These are phyloP conservation scores for Aspergillus melleus DNA, from an alignment of 2,329 filamentous ascomycete species.

Conservation along the genomic window DNA sequence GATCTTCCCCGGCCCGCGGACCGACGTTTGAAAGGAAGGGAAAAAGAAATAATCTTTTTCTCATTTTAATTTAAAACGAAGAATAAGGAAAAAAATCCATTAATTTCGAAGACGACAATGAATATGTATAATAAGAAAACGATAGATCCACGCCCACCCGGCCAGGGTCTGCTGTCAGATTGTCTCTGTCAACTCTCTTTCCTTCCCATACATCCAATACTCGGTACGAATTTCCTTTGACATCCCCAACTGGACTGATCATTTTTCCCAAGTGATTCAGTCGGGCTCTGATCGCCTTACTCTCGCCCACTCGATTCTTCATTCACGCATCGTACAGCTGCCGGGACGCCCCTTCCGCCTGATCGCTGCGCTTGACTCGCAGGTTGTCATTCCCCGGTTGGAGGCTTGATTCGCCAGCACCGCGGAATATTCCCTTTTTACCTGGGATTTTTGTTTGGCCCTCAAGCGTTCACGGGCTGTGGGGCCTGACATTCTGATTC, in stretches of 20 bases:
- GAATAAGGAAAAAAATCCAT: constrained; percentile 1
- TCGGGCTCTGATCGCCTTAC: constrained; percentile 5
- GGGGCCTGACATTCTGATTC: constrained; percentile 11
- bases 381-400: constrained; percentile 10
- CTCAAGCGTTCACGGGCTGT: constrained; percentile 8
- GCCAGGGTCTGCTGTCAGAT: constrained; percentile 14
- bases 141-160: constrained; percentile 17
- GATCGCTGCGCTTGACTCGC: constrained; percentile 23
- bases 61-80: constrained; percentile 1
- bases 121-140: constrained; percentile 8
- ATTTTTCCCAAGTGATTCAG: constrained; percentile 4
- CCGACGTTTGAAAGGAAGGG: constrained; percentile 7
- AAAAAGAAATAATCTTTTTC: constrained; percentile 2
- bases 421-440: constrained; percentile 13
- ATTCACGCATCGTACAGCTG: constrained; percentile 13
- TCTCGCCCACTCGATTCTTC: constrained; percentile 10
- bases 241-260: constrained; percentile 13
- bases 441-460: constrained; percentile 16
- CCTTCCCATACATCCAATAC: neutral
- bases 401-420: constrained; percentile 10
- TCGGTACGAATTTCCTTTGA: neutral
- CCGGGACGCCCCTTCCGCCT: constrained; percentile 24
- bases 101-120: constrained; percentile 2
- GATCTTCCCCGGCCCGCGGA: constrained; percentile 25
- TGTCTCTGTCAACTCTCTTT: neutral